Base-by-base conservation (phyloP, 2,329 filamentous ascomycete species). In the Neofusicoccum ribis region DNA sequence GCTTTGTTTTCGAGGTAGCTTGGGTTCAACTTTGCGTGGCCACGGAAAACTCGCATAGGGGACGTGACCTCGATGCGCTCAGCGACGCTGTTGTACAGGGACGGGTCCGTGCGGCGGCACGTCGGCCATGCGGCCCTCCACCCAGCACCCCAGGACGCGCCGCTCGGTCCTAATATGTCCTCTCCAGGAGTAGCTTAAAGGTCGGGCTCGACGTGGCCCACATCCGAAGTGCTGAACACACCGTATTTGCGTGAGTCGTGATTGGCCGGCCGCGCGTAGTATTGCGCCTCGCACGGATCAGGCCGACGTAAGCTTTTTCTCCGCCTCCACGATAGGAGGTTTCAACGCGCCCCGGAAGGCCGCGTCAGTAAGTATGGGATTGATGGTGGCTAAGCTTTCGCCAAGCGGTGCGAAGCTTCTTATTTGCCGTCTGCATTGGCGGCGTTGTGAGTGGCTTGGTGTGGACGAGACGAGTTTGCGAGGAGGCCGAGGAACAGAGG, bases 261-360 rank as follows among this genome's bases (percentile, higher is more conserved):
- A 56, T 56, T 56, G 37, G 52, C 52, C 14, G 39, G 37, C 52
- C 7, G 11, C 12, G 37, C 41, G 17, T 37, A 43, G 27, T 31
- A 43, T 15, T 23, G 6, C 17, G 12, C 51, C 11, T 20, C 36
- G 54, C 54, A 59, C 54, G 23, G 54, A 17, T n/a, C 54, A 59
- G 20, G 54, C 54, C 54, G 37, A 59, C 54, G 54, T 59, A 59
- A 59, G 54, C 54, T 15, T 14, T 8, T 20, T 7, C 39, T 34
- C 11, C 27, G 8, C 27, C 31, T 9, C 12, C 12, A 36, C 23
- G 3, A 44, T 27, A 39, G 52, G 39, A 60, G 50, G 56, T 47
- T 60, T 47, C 43, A 23, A 23, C 9, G 27, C 56, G 8, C 4
- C 41, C 27, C 50, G 11, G 8, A 20, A 39, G 41, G 49, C 56